Base-by-base conservation (phyloP, 2,329 filamentous ascomycete genomes). In the Stagonosporopsis vannaccii region DNA sequence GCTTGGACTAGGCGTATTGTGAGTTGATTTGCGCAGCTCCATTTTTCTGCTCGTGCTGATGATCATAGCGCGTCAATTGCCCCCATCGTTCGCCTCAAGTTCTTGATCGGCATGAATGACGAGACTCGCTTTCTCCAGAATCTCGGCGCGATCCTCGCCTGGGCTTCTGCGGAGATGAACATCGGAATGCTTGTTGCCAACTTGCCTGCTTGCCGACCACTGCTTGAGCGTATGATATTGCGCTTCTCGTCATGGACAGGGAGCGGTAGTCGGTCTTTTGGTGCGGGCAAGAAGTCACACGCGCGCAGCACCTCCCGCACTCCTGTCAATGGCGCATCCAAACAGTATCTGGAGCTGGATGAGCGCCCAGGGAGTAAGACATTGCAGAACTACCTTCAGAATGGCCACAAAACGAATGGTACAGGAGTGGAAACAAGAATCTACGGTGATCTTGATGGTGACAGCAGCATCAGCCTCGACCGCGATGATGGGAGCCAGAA, bases 161-260 rank as follows among this genome's bases (percentile, higher is more conserved):
- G 58, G 58, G 58, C 58, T 2, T 44, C 45, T 25, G 54, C 58
- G 1, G 58, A 60, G 42, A 58, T 60, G 55, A 54, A 60, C 12
- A 39, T 60, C n/a, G 58, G 58, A 12, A 60, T 60, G 58, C 50
- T 60, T 23, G 51, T 60, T 20, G 58, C 58, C 9, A 60, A 60
- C 42, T 25, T 60, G 32, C 58, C 58, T 17, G 58, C 58, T 7
- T 60, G 58, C 22, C 51, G 58, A 23, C 58, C 58, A 1, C 33
- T 60, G 8, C 58, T 60, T 1, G 58, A 60, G n/a, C 42, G 54
- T 17, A 47, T 58, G 37, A 48, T 58, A 13, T 20, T 20, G 13
- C 49, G 26, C 4, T 50, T 60, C 22, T 58, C 54, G 17, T 54
- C 58, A 5, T 58, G 55, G 55, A 58, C 58, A 9, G 55, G 50